A percentile compares a stretch with the other conserved stretches of the same genome.
Conservation (phyloP, 768 basidiomycete species). For the Leccinum olivaceopallidum region DNA sequence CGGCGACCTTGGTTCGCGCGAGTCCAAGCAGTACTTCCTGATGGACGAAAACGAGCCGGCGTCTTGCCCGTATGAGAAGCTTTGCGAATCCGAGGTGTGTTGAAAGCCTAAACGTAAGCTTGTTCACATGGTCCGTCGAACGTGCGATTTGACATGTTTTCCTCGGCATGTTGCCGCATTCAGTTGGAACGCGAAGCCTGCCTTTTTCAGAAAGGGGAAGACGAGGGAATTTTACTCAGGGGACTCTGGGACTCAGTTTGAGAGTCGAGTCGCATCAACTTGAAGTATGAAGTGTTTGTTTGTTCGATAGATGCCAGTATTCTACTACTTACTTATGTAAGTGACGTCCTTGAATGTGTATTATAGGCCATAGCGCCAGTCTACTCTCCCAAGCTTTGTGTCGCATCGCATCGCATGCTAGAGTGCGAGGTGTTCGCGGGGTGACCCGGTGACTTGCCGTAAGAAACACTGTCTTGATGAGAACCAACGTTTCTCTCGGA, state of each 20-base stretch:
- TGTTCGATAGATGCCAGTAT: not conserved
- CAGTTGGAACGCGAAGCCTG: not conserved
- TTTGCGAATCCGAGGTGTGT: constrained; percentile 1
- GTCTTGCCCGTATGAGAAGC: constrained; percentile 14
- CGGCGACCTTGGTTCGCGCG: no score
- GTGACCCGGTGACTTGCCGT: no score
- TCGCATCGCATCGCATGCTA: no score
- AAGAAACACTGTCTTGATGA: no score
- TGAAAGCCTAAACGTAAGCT: constrained; percentile 3
- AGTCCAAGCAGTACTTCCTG: constrained; percentile 24
- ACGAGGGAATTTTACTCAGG: not conserved
- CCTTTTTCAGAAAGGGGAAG: not conserved
- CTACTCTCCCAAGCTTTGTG: no score
- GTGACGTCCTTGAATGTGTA: no score
- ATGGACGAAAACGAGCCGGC: constrained; percentile 23
- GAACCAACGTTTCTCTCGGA: no score
- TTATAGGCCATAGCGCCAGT: no score
- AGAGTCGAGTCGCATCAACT: not conserved
- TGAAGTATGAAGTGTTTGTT: not conserved
- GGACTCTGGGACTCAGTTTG: not conserved
- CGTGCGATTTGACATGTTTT: not conserved
- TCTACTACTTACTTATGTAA: not conserved
- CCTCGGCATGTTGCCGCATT: not conserved
- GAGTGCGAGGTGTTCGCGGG: no score
- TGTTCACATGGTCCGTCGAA: not conserved